Percentiles rank a stretch among this genome's conserved stretches.
These are phyloP conservation scores for Hypoxylon sp. DNA, from an alignment of 2,329 filamentous ascomycete species.

Conservation along the genomic window DNA sequence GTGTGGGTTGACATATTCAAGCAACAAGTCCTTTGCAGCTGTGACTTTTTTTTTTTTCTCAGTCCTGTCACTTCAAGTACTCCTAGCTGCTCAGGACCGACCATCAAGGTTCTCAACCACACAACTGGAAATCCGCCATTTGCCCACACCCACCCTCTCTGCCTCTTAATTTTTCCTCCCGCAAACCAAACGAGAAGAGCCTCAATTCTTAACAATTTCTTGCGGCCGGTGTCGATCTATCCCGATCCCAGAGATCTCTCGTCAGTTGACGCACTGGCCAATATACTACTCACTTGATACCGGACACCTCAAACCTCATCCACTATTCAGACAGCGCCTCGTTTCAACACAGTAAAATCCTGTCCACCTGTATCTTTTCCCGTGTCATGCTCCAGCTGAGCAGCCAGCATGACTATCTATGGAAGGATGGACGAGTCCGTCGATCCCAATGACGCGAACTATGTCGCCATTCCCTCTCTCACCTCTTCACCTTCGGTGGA, in stretches of 20 bases:
- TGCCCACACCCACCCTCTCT: slow-evolving; percentile 30
- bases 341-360: not conserved
- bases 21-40: not conserved
- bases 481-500: slow-evolving; percentile 38
- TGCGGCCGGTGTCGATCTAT: slow-evolving; percentile 29
- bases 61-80: slow-evolving; percentile 11
- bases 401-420: slow-evolving; percentile 30
- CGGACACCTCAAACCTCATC: slow-evolving; percentile 3
- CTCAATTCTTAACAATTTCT: slow-evolving; percentile 21
- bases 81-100: slow-evolving; percentile 19
- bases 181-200: slow-evolving; percentile 24
- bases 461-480: slow-evolving; percentile 24
- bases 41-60: not conserved
- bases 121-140: slow-evolving; percentile 28
- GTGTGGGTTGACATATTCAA: slow-evolving; percentile 8
- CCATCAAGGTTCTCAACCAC: slow-evolving; percentile 43
- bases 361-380: slow-evolving; percentile 8
- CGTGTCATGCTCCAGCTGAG: slow-evolving; percentile 30
- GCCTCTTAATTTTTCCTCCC: slow-evolving; percentile 19
- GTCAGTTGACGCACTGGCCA: slow-evolving; percentile 18
- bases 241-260: slow-evolving; percentile 18
- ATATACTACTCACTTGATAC: slow-evolving; percentile 23
- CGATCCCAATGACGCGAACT: slow-evolving; percentile 38
- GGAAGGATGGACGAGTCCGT: slow-evolving; percentile 38
- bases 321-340: not conserved